Evolutionary conservation across 2,329 filamentous ascomycete species (phyloP).

Genomic region (Neonectria neomacrospora): DNA sequence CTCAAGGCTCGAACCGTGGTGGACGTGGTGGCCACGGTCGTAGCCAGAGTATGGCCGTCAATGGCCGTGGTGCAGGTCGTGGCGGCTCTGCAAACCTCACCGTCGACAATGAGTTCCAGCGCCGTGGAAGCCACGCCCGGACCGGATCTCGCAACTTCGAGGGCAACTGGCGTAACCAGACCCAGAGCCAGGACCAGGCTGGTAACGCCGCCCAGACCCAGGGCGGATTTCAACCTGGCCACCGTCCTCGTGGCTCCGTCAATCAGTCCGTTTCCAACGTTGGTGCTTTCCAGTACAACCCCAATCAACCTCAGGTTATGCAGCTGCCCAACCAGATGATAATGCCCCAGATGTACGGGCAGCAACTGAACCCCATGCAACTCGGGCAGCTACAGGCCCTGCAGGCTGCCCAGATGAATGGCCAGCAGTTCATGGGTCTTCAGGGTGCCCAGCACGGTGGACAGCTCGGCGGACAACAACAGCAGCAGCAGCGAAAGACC

Average conservation of each 20-base stretch:
- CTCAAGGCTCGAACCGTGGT: conserved; percentile 60
- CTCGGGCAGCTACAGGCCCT: conserved; percentile 91
- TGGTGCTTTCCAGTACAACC: conserved; percentile 86
- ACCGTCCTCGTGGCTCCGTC: conserved; percentile 86
- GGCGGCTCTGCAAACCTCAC: conserved; percentile 67
- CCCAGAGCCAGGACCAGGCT: conserved; percentile 69
- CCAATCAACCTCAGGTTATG: conserved; percentile 85
- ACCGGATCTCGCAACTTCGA: conserved; percentile 94
- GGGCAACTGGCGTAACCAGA: conserved; percentile 93
- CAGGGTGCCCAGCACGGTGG: conserved; percentile 79
- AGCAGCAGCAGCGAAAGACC: conserved; percentile 93
- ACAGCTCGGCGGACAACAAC: conserved; percentile 72
- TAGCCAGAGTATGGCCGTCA: conserved; percentile 91
- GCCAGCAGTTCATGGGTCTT: conserved; percentile 76
- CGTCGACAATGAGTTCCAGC: conserved; percentile 71
- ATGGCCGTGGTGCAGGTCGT: conserved; percentile 75
- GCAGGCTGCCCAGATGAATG: conserved; percentile 86
- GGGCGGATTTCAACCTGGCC: conserved; percentile 85
- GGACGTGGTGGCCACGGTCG: conserved; percentile 73
- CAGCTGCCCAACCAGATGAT: conserved; percentile 89
- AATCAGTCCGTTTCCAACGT: conserved; percentile 86
- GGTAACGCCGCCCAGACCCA: conserved; percentile 65
- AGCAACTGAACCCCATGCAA: conserved; percentile 88
- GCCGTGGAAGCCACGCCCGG: conserved; percentile 83
- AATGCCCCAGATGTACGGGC: conserved; percentile 86